These are phyloP conservation scores for Hericium erinaceus DNA, from an alignment of 768 basidiomycete species.

Conservation along the genomic window DNA sequence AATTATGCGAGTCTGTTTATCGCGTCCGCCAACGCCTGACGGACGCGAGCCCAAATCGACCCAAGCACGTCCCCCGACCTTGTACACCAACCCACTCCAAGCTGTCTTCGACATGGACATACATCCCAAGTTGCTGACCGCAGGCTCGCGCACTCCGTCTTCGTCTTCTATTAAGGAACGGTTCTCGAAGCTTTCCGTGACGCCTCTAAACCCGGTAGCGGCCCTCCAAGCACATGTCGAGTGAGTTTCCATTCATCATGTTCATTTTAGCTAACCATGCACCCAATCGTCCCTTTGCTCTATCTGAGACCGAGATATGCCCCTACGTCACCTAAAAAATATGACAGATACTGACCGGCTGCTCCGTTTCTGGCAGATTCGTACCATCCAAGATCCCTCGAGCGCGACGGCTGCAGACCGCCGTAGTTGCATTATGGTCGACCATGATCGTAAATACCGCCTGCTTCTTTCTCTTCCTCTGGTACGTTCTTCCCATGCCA, in stretches of 20 bases:
- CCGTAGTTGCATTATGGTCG: conserved; percentile 84
- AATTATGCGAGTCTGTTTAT: neutral
- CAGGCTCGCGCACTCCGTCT: conserved; percentile 44
- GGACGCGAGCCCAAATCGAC: neutral
- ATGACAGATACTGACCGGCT: neutral
- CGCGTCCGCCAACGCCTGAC: neutral
- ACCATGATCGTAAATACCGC: conserved; percentile 63
- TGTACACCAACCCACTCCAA: neutral
- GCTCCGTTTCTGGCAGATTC: conserved; percentile 38
- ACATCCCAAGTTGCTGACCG: conserved; percentile 18
- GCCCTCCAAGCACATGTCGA: conserved; percentile 66
- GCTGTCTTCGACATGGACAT: conserved; percentile 23
- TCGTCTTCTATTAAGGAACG: conserved; percentile 52
- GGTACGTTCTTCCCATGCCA: conserved; percentile 40
- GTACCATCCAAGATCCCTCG: conserved; percentile 82
- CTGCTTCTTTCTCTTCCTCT: conserved; percentile 66
- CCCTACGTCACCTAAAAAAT: neutral
- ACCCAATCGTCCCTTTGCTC: neutral
- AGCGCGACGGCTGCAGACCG: conserved; percentile 79
- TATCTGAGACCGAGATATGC: neutral
- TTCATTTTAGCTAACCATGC: neutral
- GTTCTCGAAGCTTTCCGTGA: conserved; percentile 39
- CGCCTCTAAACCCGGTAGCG: conserved; percentile 52
- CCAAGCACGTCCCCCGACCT: too few relatives aligned
- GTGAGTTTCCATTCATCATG: conserved; percentile 30